Evolutionary conservation across 164 flowering plant species (phyloP).

Genomic region (Aristolochia contorta): DNA sequence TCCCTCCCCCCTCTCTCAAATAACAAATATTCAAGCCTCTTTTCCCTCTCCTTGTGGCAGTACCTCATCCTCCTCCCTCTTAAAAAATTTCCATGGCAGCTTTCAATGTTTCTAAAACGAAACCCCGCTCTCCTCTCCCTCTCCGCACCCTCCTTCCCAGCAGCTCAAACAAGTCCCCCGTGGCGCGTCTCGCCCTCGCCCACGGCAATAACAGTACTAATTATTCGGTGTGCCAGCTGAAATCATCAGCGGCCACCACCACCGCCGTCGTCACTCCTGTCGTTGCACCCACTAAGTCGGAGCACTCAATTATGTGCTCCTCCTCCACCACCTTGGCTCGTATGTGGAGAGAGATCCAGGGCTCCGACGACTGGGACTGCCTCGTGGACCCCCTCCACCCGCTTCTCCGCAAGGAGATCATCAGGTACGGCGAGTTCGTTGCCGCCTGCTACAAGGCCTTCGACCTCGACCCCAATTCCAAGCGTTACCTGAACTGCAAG

Average conservation of each 20-base stretch:
- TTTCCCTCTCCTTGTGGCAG: background rate
- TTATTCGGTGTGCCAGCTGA: background rate
- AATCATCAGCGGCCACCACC: background rate
- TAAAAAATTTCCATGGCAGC: background rate
- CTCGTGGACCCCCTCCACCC: constrained; percentile 58
- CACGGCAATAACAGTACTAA: background rate
- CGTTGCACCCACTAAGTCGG: background rate
- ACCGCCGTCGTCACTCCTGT: constrained; percentile 5
- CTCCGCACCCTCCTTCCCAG: background rate
- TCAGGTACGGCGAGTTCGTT: constrained; percentile 64
- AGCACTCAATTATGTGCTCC: background rate
- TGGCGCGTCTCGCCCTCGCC: too few species aligned
- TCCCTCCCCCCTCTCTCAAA: too few species aligned
- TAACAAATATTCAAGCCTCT: too few species aligned
- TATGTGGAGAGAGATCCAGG: constrained; percentile 67
- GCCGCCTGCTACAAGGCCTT: constrained; percentile 65
- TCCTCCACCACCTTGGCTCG: constrained; percentile 15
- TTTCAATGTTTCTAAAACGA: background rate
- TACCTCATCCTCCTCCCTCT: background rate
- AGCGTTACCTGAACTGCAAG: constrained; percentile 60
- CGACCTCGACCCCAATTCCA: constrained; percentile 59
- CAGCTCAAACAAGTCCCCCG: background rate
- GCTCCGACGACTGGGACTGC: constrained; percentile 56
- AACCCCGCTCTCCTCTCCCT: background rate
- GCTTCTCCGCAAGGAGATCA: constrained; percentile 51